Conservation (phyloP, 2,329 filamentous ascomycete species). For the Albophoma yamanashiensis region DNA sequence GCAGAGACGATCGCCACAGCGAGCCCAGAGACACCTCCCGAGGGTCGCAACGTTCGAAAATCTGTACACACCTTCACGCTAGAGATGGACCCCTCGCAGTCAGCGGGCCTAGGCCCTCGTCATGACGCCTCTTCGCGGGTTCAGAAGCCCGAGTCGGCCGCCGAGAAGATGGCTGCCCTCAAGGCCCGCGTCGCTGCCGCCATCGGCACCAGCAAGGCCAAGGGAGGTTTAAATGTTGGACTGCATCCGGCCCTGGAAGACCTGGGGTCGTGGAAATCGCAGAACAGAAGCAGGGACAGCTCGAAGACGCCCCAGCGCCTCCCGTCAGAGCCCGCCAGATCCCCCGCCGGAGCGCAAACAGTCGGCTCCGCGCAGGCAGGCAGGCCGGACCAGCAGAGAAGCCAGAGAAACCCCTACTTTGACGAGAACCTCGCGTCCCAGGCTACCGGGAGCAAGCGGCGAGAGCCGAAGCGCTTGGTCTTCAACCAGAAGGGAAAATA, state of each 20-base stretch:
- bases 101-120: slow-evolving; percentile 42
- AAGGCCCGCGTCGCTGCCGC: slow-evolving; percentile 73
- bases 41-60: not conserved
- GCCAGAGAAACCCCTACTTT: slow-evolving; percentile 63
- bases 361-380: slow-evolving; percentile 4
- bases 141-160: slow-evolving; percentile 44
- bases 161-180: slow-evolving; percentile 63
- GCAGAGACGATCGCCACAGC: not conserved
- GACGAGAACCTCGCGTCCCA: slow-evolving; percentile 58
- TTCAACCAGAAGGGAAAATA: slow-evolving; percentile 98
- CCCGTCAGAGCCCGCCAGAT: slow-evolving; percentile 6
- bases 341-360: slow-evolving; percentile 8
- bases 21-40: not conserved
- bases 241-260: slow-evolving; percentile 66
- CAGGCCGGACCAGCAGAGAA: not conserved
- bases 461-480: slow-evolving; percentile 64
- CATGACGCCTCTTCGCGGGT: slow-evolving; percentile 44
- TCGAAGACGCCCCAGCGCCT: slow-evolving; percentile 8
- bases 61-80: not conserved
- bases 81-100: slow-evolving; percentile 40
- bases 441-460: slow-evolving; percentile 43
- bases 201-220: slow-evolving; percentile 47
- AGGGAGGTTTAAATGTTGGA: slow-evolving; percentile 63
- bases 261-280: slow-evolving; percentile 35
- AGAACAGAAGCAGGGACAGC: slow-evolving; percentile 24